Base-by-base conservation (phyloP, 495 filamentous ascomycete species). In the Hypoxylon intermedium region DNA sequence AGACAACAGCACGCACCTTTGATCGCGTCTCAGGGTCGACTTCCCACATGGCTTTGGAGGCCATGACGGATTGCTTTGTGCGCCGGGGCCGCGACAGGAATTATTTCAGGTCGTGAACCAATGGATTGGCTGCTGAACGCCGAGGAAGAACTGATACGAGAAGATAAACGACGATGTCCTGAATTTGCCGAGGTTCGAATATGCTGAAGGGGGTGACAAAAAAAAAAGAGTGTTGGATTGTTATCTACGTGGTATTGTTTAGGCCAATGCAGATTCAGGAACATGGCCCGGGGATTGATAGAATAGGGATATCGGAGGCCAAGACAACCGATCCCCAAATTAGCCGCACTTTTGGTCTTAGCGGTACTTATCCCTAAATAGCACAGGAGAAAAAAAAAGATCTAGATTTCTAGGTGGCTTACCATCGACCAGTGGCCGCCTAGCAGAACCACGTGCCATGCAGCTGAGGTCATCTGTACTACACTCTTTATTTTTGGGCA, bases 1-100 rank as follows among this genome's bases (percentile, higher is more conserved):
- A n/a, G n/a, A n/a, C n/a, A n/a, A 21, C 12, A 19, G 37, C 46
- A 33, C 71, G 46, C 79, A 96, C 92, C 86, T 97, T 97, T 65
- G 85, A 87, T 76, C 89, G 86, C 28, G 92, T 97, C 78, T 97
- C 93, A 15, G 93, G 93, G 76, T 98, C 93, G 60, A 98, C 92
- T 74, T 98, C 93, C 93, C 93, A 98, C 90, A 95, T 93, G 69
- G 76, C 81, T 53, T 79, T 81, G 47, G 78, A 74, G 28, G 76
- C 72, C 77, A 80, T 80, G 43, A 60, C 42, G 58, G 51, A 62
- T 44, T 41, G 9, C 21, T 65, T 40, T 36, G 15, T 67, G 58
- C 58, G 58, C 57, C 49, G 48, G 44, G 38, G 21, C 23, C 23
- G 21, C 34, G 28, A 15, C 11, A 23, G 13, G 5, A 26, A 50